Evolutionary conservation across 1,284 basidiomycete species (phyloP).

Genomic region (Schizopora paradoxa): DNA sequence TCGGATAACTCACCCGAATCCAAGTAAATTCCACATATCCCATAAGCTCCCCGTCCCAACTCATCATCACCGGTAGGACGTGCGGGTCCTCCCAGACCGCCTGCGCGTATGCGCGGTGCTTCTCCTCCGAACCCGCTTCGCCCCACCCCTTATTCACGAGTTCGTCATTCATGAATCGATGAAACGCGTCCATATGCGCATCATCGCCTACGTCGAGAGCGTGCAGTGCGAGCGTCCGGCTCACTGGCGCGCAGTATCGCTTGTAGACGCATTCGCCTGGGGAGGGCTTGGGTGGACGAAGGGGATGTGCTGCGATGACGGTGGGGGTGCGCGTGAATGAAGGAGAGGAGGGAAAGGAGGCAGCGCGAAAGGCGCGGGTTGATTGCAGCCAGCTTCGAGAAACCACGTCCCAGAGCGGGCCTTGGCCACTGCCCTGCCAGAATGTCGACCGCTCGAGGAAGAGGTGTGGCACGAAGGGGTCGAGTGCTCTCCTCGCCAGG

Average conservation of each 20-base stretch:
- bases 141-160: slow-evolving; percentile 47
- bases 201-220: slow-evolving; percentile 38
- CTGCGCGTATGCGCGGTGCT: slow-evolving; percentile 43
- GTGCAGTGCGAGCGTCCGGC: slow-evolving; percentile 39
- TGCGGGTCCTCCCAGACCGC: slow-evolving; percentile 37
- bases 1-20: slow-evolving; percentile 37
- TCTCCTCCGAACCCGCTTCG: slow-evolving; percentile 43
- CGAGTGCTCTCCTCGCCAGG: slow-evolving; percentile 21
- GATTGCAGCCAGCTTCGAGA: slow-evolving; percentile 37
- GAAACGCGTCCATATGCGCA: slow-evolving; percentile 42
- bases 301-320: slow-evolving; percentile 46
- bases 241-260: slow-evolving; percentile 40
- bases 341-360: slow-evolving; percentile 36
- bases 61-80: slow-evolving; percentile 42
- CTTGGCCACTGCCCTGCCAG: slow-evolving; percentile 50
- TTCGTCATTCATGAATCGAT: slow-evolving; percentile 48
- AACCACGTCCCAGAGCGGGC: slow-evolving; percentile 26
- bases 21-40: slow-evolving; percentile 51
- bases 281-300: slow-evolving; percentile 48
- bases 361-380: slow-evolving; percentile 21
- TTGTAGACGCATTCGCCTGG: slow-evolving; percentile 43
- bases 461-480: slow-evolving; percentile 17
- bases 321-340: slow-evolving; percentile 44
- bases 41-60: slow-evolving; percentile 49
- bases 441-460: slow-evolving; percentile 43